phyloP scores from a whole-genome alignment of 257 asterid genomes.

The Eustoma russellianum region DNA sequence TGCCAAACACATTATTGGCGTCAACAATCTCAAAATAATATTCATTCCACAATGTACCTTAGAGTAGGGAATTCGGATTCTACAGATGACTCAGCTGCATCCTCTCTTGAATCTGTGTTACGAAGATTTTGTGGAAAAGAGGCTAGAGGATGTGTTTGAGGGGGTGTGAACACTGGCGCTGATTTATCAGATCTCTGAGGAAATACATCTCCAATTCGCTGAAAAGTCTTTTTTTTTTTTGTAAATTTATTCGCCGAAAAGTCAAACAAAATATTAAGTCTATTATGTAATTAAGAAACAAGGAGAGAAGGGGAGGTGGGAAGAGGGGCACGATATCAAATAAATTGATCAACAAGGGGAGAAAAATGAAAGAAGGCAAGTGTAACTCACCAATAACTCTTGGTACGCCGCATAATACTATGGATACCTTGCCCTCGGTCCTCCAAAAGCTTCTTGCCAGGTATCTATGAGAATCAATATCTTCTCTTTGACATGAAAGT shows the following conservation, averaged over 20 bases:
- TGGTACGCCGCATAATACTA: slow-evolving; percentile 90
- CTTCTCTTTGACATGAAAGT: slow-evolving; percentile 95
- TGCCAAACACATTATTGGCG: too few species aligned
- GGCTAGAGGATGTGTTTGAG: slow-evolving; percentile 80
- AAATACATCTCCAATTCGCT: slow-evolving; percentile 96
- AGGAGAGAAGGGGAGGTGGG: slow-evolving; percentile 3
- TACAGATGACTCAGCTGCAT: slow-evolving; percentile 75
- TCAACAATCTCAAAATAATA: too few species aligned
- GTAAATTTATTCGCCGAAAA: too few species aligned
- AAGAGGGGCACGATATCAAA: not conserved
- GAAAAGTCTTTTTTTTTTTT: too few species aligned
- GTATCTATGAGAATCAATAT: slow-evolving; percentile 91
- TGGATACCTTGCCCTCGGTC: slow-evolving; percentile 85
- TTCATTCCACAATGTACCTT: slow-evolving; percentile 39
- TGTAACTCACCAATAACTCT: slow-evolving; percentile 70
- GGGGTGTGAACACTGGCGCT: slow-evolving; percentile 89
- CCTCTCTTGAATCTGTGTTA: slow-evolving; percentile 51
- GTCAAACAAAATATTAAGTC: not conserved
- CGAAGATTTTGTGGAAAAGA: slow-evolving; percentile 84
- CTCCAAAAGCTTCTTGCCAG: slow-evolving; percentile 99
- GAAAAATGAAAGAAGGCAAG: slow-evolving; percentile 7
- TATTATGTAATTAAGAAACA: not conserved
- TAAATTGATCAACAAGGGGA: slow-evolving; percentile 9
- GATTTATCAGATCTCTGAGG: slow-evolving; percentile 89
- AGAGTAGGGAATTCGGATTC: slow-evolving; percentile 92